phyloP scores from a whole-genome alignment of 345 rosid genomes.

The Pugionium cornutum region DNA sequence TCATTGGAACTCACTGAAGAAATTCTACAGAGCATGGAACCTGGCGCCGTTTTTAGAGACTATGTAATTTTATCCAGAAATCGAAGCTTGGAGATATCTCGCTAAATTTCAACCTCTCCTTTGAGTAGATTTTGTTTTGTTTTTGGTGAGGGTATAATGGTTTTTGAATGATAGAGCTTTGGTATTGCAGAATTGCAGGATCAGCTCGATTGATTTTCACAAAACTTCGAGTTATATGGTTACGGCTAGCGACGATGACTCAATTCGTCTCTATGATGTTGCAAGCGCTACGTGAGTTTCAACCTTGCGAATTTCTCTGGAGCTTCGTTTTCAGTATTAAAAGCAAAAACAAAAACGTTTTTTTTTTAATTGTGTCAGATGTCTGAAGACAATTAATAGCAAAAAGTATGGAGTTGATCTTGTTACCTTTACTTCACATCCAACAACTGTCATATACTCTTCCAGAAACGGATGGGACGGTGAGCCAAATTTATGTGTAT shows the following conservation, averaged over 20 bases:
- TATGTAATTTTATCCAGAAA: conserved; percentile 47
- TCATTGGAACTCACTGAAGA: conserved; percentile 83
- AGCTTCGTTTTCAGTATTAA: neutral
- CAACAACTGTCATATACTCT: conserved; percentile 91
- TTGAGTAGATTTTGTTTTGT: neutral
- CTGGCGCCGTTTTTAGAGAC: conserved; percentile 81
- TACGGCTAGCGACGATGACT: conserved; percentile 97
- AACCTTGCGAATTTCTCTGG: neutral
- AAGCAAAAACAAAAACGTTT: neutral
- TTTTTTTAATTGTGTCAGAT: conserved; percentile 46
- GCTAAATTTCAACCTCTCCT: no score
- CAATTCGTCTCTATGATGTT: conserved; percentile 86
- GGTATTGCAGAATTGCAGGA: conserved; percentile 63
- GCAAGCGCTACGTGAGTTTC: conserved; percentile 60
- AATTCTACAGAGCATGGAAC: conserved; percentile 90
- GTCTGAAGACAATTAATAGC: conserved; percentile 94
- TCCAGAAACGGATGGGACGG: conserved; percentile 99
- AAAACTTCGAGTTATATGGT: conserved; percentile 79
- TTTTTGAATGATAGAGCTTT: neutral
- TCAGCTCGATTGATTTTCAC: conserved; percentile 94
- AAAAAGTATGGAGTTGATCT: conserved; percentile 97
- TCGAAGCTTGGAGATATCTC: neutral
- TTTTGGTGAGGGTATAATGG: no score
- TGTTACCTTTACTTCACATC: conserved; percentile 86
- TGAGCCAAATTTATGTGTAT: conserved; percentile 23